phyloP scores from a whole-genome alignment of 768 basidiomycete genomes.

The Tylopilus cervinicoccineus region DNA sequence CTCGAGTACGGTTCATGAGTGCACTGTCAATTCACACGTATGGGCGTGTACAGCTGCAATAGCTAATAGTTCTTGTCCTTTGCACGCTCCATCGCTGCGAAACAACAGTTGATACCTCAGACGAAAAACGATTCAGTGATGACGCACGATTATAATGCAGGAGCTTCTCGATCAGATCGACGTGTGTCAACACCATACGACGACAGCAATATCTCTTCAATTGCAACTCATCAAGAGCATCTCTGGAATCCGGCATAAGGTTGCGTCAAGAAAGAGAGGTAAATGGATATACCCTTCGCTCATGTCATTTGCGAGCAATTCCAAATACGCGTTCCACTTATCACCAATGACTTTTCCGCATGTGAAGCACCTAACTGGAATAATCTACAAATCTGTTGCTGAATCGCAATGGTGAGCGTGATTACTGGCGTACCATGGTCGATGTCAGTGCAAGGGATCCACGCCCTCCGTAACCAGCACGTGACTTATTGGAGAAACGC shows the following conservation, averaged over 20 bases:
- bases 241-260: conserved; percentile 41
- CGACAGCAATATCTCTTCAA: conserved; percentile 95
- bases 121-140: conserved; percentile 26
- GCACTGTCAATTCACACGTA: not conserved
- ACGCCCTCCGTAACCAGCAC: not conserved
- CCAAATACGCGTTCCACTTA: conserved; percentile 89
- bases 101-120: not conserved
- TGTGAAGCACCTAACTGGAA: conserved; percentile 93
- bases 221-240: conserved; percentile 85
- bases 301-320: conserved; percentile 73
- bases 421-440: conserved; percentile 23
- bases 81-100: conserved; percentile 31
- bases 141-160: conserved; percentile 87
- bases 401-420: not conserved
- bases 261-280: not conserved
- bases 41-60: not conserved
- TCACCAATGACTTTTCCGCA: conserved; percentile 97
- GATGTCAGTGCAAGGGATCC: not conserved
- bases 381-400: conserved; percentile 57
- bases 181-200: conserved; percentile 96
- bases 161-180: conserved; percentile 95
- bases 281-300: conserved; percentile 73
- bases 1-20: not conserved
- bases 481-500: conserved; percentile 8
- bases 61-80: conserved; percentile 26